Base-by-base conservation (phyloP, 2,329 filamentous ascomycete species). In the Diplocarpon mali region DNA sequence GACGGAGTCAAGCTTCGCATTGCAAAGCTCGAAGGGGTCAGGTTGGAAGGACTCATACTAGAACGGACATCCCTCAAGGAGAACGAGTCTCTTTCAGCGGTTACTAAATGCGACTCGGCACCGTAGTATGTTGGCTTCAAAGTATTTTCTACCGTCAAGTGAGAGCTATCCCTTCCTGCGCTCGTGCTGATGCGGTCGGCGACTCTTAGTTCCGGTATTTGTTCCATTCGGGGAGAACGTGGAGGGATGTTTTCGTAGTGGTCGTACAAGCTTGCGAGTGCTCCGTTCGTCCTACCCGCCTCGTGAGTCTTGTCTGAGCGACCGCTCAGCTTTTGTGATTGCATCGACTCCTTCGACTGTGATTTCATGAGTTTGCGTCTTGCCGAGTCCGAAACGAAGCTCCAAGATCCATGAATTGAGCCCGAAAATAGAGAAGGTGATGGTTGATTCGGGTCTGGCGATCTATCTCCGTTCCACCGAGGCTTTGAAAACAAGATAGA, bases 401-500 rank as follows among this genome's bases (percentile, higher is more conserved):
- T 9, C 47, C 30, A 42, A 27, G 49, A 55, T 10, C 27, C 35
- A 32, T 47, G 51, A 5, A 50, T 54, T 6, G 46, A 47, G 24
- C 50, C 24, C 9, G 55, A 57, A 11, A 52, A 52, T 20, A 51
- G 45, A 7, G 49, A 49, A n/a, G 40, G 38, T 28, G 43, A 35
- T 13, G 45, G 34, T 44, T 43, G 50, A 13, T 43, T 47, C 11
- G 30, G 29, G 17, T 50, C 46, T 20, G 45, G 20, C 11, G 47
- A 44, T 35, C 48, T 54, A 7, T 45, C 38, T 10, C 47, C 38
- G 38, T 53, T 44, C 32, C 46, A 53, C 29, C 51, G 47, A 11
- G 54, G 48, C 24, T 50, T 52, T 7, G 58, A 55, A 31, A 62
- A 60, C 13, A 62, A 40, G 45, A 47, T 57, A n/a, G 60, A 54